phyloP scores from a whole-genome alignment of 2,329 filamentous ascomycete genomes.

The Rhexocercosporidium sp. region DNA sequence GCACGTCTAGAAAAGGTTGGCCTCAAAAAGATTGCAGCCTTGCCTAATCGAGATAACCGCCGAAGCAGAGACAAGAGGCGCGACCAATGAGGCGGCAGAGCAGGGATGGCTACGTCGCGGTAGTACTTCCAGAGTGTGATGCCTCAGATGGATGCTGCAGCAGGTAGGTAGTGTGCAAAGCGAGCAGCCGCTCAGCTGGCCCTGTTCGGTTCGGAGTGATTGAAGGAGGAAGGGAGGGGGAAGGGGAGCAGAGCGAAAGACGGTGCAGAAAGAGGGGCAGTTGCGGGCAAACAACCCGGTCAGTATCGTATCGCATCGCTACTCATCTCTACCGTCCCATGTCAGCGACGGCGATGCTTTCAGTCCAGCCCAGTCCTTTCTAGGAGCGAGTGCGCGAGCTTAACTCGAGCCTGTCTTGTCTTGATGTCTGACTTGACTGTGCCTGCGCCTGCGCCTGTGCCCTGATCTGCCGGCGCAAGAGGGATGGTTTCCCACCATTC shows the following conservation, averaged over 20 bases:
- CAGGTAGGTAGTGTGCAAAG: slow-evolving; percentile 32
- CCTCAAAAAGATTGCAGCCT: slow-evolving; percentile 32
- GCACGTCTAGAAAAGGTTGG: slow-evolving; percentile 26
- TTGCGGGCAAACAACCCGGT: slow-evolving; percentile 24
- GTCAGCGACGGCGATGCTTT: not conserved
- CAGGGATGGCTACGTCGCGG: slow-evolving; percentile 36
- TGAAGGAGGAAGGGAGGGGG: slow-evolving; percentile 2
- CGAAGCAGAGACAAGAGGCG: slow-evolving; percentile 35
- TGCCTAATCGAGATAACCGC: slow-evolving; percentile 43
- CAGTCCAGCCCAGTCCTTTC: slow-evolving; percentile 5
- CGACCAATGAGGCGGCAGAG: slow-evolving; percentile 35
- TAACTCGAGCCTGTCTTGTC: slow-evolving; percentile 1
- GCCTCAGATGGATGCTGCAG: slow-evolving; percentile 36
- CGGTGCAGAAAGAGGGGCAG: not conserved
- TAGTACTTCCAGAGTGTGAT: slow-evolving; percentile 38
- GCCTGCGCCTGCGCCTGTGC: slow-evolving; percentile 9
- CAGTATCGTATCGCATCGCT: slow-evolving; percentile 19
- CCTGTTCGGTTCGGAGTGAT: not conserved
- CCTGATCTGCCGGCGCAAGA: slow-evolving; percentile 36
- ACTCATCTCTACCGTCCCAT: slow-evolving; percentile 6
- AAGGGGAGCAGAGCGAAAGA: not conserved
- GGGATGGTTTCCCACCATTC: slow-evolving; percentile 28
- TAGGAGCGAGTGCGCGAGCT: not conserved
- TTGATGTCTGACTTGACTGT: slow-evolving; percentile 5
- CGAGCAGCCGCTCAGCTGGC: slow-evolving; percentile 38